A percentile compares a stretch with the other conserved stretches of the same genome.
Conservation (phyloP, 2,329 filamentous ascomycete genomes). For the Fusarium temperatum region DNA sequence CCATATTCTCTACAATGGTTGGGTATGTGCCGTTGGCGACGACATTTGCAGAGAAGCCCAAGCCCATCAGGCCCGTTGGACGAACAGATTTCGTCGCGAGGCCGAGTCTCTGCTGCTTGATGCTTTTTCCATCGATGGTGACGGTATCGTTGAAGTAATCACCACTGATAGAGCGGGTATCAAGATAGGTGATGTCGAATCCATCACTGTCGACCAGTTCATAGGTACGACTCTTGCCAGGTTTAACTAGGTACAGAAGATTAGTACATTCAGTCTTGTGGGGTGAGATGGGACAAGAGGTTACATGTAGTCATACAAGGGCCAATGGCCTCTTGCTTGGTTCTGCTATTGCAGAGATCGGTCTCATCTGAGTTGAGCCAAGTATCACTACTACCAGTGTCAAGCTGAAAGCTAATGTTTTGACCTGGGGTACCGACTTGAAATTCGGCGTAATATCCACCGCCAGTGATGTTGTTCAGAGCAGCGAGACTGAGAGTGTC, state of each 20-base stretch:
- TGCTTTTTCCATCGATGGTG: constrained; percentile 56
- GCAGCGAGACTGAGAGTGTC: constrained; percentile 48
- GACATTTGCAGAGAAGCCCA: constrained; percentile 65
- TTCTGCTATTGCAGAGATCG: constrained; percentile 60
- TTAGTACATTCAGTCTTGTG: not conserved
- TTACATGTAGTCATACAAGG: constrained; percentile 50
- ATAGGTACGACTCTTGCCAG: constrained; percentile 59
- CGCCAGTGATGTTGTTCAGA: constrained; percentile 63
- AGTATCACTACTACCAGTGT: constrained; percentile 71
- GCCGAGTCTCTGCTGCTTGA: constrained; percentile 65
- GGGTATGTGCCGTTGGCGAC: constrained; percentile 55
- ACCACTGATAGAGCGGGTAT: constrained; percentile 62
- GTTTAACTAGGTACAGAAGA: constrained; percentile 46
- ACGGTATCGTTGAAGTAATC: constrained; percentile 68
- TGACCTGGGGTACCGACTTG: constrained; percentile 68
- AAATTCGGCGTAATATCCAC: constrained; percentile 66
- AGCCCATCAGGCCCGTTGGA: constrained; percentile 65
- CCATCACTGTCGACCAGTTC: constrained; percentile 51
- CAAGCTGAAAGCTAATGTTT: constrained; percentile 62
- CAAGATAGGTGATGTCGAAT: constrained; percentile 71
- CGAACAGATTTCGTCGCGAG: constrained; percentile 59
- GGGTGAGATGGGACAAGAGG: constrained; percentile 12
- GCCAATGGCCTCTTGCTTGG: constrained; percentile 48
- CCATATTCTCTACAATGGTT: constrained; percentile 72
- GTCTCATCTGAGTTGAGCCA: constrained; percentile 70